A percentile compares a stretch with the other conserved stretches of the same genome.
phyloP scores from a whole-genome alignment of 495 filamentous ascomycete genomes.

The Halenospora varia region DNA sequence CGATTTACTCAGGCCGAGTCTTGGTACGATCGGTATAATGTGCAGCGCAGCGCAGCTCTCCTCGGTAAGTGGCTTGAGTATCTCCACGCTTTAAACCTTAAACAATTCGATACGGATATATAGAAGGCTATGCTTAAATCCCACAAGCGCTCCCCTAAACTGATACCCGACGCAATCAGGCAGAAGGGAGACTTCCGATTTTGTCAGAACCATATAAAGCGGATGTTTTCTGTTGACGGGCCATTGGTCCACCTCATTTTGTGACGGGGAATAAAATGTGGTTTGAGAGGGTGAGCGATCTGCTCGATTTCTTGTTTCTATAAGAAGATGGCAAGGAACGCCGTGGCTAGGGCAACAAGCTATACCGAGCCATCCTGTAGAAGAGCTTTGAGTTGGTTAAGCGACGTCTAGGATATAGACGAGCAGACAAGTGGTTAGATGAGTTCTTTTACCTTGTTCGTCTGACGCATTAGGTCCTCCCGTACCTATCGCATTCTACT shows the following conservation, averaged over 20 bases:
- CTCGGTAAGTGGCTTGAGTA: too few relatives aligned
- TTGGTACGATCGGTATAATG: too few relatives aligned
- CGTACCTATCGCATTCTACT: not conserved
- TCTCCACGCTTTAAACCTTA: too few relatives aligned
- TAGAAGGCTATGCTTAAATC: too few relatives aligned
- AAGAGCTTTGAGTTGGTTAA: conserved; percentile 8
- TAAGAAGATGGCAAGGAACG: conserved; percentile 4
- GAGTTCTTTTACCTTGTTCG: conserved; percentile 5
- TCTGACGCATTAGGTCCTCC: conserved; percentile 1
- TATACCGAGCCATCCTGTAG: conserved; percentile 6
- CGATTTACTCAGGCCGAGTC: too few relatives aligned
- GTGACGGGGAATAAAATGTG: conserved; percentile 10
- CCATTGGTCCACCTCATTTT: not conserved
- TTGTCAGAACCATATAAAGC: too few relatives aligned
- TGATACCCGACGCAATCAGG: too few relatives aligned
- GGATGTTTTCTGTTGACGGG: not conserved
- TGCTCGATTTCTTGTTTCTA: conserved; percentile 2
- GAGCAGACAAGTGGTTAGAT: conserved; percentile 2
- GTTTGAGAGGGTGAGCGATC: conserved; percentile 5
- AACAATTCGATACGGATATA: too few relatives aligned
- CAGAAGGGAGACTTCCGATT: too few relatives aligned
- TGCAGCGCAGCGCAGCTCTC: too few relatives aligned
- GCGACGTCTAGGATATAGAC: not conserved
- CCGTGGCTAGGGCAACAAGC: conserved; percentile 1
- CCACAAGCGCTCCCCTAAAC: too few relatives aligned